These are phyloP conservation scores for Trametes elegans DNA, from an alignment of 768 basidiomycete species.

Conservation along the genomic window DNA sequence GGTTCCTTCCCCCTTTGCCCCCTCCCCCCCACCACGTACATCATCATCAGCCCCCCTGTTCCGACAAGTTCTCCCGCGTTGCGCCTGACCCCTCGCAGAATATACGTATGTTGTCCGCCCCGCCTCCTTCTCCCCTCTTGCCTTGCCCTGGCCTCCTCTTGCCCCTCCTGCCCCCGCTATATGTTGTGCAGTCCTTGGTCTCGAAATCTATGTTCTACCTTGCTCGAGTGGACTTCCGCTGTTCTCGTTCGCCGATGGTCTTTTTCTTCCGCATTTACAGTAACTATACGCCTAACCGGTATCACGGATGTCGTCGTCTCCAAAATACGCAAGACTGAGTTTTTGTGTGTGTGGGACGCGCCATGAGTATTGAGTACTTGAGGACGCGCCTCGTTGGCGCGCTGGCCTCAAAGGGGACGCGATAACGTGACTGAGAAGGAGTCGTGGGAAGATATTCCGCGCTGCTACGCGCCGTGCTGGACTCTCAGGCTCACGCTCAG, in stretches of 20 bases:
- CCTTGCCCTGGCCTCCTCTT: not conserved
- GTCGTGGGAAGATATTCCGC: no score
- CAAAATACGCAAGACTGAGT: no score
- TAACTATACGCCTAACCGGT: not conserved
- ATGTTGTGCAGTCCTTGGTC: constrained; percentile 8
- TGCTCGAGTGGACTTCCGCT: constrained; percentile 3
- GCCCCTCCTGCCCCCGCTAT: constrained; percentile 3
- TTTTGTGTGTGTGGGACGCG: no score
- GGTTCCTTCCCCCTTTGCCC: not conserved
- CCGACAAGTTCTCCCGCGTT: no score
- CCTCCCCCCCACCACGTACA: not conserved
- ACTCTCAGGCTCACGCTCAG: no score
- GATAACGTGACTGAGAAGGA: no score
- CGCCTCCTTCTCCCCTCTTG: not conserved
- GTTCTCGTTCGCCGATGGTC: not conserved
- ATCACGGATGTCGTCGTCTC: not conserved
- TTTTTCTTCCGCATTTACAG: not conserved
- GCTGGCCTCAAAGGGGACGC: no score
- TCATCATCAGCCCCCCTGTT: no score
- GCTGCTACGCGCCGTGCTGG: no score
- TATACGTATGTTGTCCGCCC: constrained; percentile 6
- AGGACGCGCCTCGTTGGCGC: no score
- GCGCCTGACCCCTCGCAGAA: not conserved
- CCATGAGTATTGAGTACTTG: no score
- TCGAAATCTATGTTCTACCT: constrained; percentile 14